phyloP scores from a whole-genome alignment of 495 filamentous ascomycete species.

The Annulohypoxylon nitens region DNA sequence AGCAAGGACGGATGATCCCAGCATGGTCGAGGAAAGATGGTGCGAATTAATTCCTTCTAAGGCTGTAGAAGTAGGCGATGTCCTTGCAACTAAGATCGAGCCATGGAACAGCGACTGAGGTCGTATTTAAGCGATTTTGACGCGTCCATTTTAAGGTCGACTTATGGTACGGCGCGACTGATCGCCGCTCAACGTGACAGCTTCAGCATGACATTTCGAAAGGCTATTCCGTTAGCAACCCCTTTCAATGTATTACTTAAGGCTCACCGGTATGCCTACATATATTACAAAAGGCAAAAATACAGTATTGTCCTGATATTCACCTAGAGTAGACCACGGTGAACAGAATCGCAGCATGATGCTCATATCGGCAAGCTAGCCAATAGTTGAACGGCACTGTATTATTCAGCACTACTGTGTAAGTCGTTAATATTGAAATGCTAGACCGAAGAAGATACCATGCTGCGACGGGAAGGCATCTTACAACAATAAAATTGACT shows the following conservation, averaged over 20 bases:
- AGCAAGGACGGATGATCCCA: slow-evolving; percentile 6
- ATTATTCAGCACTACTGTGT: slow-evolving; percentile 9
- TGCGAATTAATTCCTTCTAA: background rate
- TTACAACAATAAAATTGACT: background rate
- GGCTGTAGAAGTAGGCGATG: background rate
- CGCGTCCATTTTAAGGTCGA: background rate
- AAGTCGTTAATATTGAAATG: background rate
- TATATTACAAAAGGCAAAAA: background rate
- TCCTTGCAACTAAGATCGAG: background rate
- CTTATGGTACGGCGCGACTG: background rate
- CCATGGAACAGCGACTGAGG: background rate
- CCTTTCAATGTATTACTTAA: background rate
- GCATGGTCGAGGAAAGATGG: background rate
- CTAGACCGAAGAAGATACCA: background rate
- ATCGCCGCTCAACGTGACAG: background rate
- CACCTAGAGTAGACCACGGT: background rate
- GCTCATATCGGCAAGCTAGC: background rate
- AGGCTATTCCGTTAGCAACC: background rate
- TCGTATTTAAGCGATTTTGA: background rate
- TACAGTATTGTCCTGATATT: background rate
- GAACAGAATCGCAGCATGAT: slow-evolving; percentile 3
- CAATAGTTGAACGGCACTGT: background rate
- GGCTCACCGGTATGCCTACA: background rate
- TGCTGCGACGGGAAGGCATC: background rate
- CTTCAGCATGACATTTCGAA: background rate